These are phyloP conservation scores for Aspergillus sp. DNA, from an alignment of 2,329 filamentous ascomycete genomes.

Conservation along the genomic window DNA sequence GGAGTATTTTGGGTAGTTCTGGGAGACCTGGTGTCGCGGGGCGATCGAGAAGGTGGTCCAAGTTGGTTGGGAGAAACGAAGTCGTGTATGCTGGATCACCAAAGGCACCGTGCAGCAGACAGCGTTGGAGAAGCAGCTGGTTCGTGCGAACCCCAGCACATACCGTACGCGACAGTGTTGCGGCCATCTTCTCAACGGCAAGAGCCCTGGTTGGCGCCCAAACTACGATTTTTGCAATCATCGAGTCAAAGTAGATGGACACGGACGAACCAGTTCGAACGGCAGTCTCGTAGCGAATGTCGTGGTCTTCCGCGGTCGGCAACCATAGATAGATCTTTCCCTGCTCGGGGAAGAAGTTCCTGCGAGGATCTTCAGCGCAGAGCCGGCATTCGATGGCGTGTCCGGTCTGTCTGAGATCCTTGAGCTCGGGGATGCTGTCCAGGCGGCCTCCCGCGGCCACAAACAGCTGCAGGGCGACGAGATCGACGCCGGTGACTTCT, in stretches of 20 bases:
- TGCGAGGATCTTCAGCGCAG: slow-evolving; percentile 49
- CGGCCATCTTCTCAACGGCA: slow-evolving; percentile 43
- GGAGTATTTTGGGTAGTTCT: neutral
- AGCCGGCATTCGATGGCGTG: slow-evolving; percentile 52
- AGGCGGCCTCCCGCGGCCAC: slow-evolving; percentile 35
- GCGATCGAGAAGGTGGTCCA: slow-evolving; percentile 30
- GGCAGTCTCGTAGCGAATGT: slow-evolving; percentile 50
- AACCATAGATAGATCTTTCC: slow-evolving; percentile 43
- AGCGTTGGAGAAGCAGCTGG: slow-evolving; percentile 36
- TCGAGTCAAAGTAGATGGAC: slow-evolving; percentile 53
- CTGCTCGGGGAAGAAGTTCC: slow-evolving; percentile 44
- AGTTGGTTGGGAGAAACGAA: slow-evolving; percentile 33
- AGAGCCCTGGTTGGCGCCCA: slow-evolving; percentile 45
- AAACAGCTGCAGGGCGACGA: slow-evolving; percentile 37
- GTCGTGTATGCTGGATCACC: slow-evolving; percentile 54
- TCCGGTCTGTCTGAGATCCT: slow-evolving; percentile 35
- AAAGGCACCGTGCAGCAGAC: slow-evolving; percentile 30
- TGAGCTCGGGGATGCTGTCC: slow-evolving; percentile 19
- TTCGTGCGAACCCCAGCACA: slow-evolving; percentile 69
- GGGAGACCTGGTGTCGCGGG: neutral
- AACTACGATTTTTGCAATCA: slow-evolving; percentile 54
- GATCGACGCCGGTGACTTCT: slow-evolving; percentile 43
- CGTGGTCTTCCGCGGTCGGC: slow-evolving; percentile 21
- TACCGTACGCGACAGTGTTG: slow-evolving; percentile 45
- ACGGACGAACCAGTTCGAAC: slow-evolving; percentile 43